Conservation (phyloP, 768 basidiomycete genomes). For the Mrakia frigida region DNA sequence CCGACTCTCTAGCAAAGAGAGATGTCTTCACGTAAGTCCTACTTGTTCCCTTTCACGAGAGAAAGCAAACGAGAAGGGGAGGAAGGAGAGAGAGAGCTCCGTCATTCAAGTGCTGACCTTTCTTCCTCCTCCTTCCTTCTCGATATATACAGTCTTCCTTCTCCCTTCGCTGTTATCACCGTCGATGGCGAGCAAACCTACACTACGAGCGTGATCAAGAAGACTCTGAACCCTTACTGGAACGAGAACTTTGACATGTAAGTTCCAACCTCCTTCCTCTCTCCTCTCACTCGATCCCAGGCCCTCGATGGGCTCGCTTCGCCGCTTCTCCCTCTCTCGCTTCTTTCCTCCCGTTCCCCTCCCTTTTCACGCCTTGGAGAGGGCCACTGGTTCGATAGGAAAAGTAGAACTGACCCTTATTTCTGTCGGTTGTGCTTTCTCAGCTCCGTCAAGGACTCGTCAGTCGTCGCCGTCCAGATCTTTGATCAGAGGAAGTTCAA, state of each 20-base stretch:
- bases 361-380: neutral
- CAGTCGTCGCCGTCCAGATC: constrained; percentile 78
- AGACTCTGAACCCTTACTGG: constrained; percentile 92
- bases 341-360: constrained; percentile 15
- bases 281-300: neutral
- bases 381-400: neutral
- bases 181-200: constrained; percentile 97
- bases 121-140: constrained; percentile 33
- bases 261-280: constrained; percentile 39
- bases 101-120: constrained; percentile 28
- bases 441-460: constrained; percentile 95
- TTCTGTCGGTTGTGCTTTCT: neutral
- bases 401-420: constrained; percentile 6
- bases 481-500: constrained; percentile 99
- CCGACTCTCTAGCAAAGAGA: constrained; percentile 85
- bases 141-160: constrained; percentile 71
- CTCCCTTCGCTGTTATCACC: constrained; percentile 97
- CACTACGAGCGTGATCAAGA: constrained; percentile 95
- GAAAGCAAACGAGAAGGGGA: neutral
- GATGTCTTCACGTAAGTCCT: constrained; percentile 54
- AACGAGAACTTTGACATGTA: constrained; percentile 98
- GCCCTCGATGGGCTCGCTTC: neutral
- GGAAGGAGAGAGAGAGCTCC: neutral
- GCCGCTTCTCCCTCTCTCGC: constrained; percentile 5
- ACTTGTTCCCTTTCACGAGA: neutral